Evolutionary conservation across 2,329 filamentous ascomycete species (phyloP).

Genomic region (Fusarium algeriense): DNA sequence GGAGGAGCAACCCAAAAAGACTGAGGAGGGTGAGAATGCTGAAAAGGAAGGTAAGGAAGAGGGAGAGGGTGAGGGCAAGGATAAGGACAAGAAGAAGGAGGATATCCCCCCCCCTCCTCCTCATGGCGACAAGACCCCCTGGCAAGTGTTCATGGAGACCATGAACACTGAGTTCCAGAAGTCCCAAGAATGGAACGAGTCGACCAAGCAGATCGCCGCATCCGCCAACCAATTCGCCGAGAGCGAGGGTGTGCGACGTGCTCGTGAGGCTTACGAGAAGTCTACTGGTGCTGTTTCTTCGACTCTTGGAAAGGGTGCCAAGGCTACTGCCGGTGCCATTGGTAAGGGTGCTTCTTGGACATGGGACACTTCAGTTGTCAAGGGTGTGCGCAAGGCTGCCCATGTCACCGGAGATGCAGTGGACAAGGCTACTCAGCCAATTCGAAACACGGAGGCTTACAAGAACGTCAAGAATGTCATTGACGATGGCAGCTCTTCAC

Average conservation of each 20-base stretch:
- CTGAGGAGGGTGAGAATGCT: conserved; percentile 53
- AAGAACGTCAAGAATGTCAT: conserved; percentile 96
- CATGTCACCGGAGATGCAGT: conserved; percentile 87
- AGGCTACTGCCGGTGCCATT: conserved; percentile 86
- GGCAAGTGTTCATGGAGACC: conserved; percentile 99
- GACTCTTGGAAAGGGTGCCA: conserved; percentile 83
- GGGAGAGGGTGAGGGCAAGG: conserved; percentile 62
- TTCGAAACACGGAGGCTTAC: conserved; percentile 93
- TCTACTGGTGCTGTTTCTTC: conserved; percentile 86
- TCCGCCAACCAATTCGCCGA: conserved; percentile 92
- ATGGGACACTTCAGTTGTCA: conserved; percentile 94
- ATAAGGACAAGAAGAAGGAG: conserved; percentile 71
- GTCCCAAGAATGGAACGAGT: conserved; percentile 99
- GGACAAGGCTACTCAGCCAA: conserved; percentile 94
- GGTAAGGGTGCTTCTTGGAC: conserved; percentile 96
- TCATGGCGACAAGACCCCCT: conserved; percentile 97
- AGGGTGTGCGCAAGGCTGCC: conserved; percentile 88
- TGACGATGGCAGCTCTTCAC: conserved; percentile 94
- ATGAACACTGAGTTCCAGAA: conserved; percentile 93
- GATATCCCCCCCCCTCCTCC: conserved; percentile 88
- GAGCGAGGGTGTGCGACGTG: conserved; percentile 89
- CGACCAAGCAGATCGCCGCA: conserved; percentile 91
- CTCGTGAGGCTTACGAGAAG: conserved; percentile 86
- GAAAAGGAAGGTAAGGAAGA: conserved; percentile 61
- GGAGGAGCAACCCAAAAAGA: conserved; percentile 60